Evolutionary conservation across 768 basidiomycete species (phyloP), one percentile per base, ranked within the genome.

Genomic region (Grammothele lineata): DNA sequence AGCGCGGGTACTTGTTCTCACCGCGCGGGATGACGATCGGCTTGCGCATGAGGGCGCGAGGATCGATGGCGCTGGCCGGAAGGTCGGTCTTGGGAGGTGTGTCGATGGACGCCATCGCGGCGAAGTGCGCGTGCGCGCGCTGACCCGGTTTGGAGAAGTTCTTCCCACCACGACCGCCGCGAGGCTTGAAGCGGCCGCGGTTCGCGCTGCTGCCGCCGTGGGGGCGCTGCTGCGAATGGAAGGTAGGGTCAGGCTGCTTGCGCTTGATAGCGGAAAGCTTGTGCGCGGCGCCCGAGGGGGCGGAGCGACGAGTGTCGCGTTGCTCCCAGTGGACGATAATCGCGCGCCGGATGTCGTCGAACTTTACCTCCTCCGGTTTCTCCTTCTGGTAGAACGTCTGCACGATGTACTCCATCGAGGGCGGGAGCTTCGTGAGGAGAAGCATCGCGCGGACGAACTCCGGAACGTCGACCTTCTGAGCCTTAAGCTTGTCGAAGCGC

Each of bases 201-300:
- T n/a, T n/a, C n/a, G n/a, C n/a, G n/a, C n/a, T n/a, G n/a, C n/a
- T n/a, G n/a, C n/a, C n/a, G n/a, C n/a, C n/a, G n/a, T n/a, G n/a
- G n/a, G n/a, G n/a, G n/a, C n/a, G n/a, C n/a, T n/a, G n/a, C n/a
- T n/a, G n/a, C n/a, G n/a, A n/a, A n/a, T n/a, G n/a, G n/a, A n/a
- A n/a, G n/a, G n/a, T 23, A 41, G 14, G 40, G 24, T 41, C 26
- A 12, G 18, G n/a, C 17, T 41, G 19, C 40, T 41, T 41, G 21
- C 24, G 40, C 40, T 41, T 41, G 26, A 41, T 27, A 41, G 40
- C 40, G 22, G 14, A 22, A 24, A 41, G 26, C 40, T 41, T 41
- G 22, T 41, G 17, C 21, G 17, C 24, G 26, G 3, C 14, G 24
- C 19, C 40, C 15, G 10, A 9, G 14, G 9, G 9, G 21, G 17